Conservation (phyloP, 768 basidiomycete genomes). For the Mycena kentingensis region DNA sequence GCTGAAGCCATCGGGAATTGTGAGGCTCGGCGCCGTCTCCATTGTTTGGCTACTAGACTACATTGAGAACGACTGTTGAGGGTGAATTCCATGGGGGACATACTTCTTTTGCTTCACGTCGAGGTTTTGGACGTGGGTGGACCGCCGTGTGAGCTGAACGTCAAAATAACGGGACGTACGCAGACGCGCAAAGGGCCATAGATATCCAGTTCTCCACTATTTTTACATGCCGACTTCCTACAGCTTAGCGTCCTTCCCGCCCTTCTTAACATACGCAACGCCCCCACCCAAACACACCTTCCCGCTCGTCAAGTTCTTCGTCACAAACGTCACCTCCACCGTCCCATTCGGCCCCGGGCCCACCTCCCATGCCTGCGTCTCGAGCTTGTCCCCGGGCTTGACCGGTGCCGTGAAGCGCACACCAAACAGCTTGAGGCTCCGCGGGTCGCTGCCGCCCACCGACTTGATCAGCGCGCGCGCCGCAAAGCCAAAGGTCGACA, state of each 20-base stretch:
- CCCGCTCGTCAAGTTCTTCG: constrained; percentile 58
- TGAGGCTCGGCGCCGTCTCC: no score
- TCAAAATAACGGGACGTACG: no score
- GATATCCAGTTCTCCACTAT: no score
- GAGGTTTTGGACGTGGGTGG: no score
- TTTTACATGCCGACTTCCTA: no score
- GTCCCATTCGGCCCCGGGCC: constrained; percentile 63
- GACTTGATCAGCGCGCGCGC: constrained; percentile 73
- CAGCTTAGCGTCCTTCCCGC: constrained; percentile 20
- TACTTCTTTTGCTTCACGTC: no score
- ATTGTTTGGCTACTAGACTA: no score
- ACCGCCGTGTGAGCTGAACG: no score
- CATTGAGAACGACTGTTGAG: no score
- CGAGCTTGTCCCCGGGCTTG: constrained; percentile 77
- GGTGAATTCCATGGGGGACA: no score
- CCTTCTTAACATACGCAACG: constrained; percentile 6
- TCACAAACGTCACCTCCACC: constrained; percentile 61
- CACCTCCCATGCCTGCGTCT: constrained; percentile 80
- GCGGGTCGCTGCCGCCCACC: constrained; percentile 61
- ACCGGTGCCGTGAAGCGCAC: constrained; percentile 83
- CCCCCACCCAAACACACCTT: constrained; percentile 43
- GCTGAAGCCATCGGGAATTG: no score
- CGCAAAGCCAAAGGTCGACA: constrained; percentile 80
- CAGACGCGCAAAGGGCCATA: no score
- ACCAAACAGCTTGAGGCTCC: constrained; percentile 66